Percentiles rank a stretch among this genome's conserved stretches.
Evolutionary conservation across 257 asterid genomes (phyloP).

Genomic region (Penstemon davidsonii): DNA sequence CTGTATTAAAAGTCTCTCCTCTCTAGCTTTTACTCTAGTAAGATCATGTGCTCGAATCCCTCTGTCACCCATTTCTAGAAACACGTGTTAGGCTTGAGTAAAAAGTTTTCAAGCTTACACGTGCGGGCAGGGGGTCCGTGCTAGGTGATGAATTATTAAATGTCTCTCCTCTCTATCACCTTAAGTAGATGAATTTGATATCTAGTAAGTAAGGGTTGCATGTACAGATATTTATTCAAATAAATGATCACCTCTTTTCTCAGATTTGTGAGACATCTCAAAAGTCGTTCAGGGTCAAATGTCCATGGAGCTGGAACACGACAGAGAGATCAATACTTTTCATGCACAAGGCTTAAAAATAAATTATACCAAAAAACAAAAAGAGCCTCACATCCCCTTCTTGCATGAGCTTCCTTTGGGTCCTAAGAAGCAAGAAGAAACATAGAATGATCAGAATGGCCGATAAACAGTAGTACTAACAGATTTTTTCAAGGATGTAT

Average conservation of each 20-base stretch:
- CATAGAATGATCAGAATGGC: conserved; percentile 27
- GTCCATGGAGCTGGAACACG: conserved; percentile 93
- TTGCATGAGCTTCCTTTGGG: conserved; percentile 92
- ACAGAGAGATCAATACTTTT: conserved; percentile 25
- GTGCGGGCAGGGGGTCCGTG: no score
- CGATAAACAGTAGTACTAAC: conserved; percentile 1
- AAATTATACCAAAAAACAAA: conserved; percentile 16
- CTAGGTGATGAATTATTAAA: no score
- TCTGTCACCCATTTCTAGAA: no score
- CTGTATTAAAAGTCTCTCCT: no score
- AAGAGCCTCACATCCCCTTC: conserved; percentile 81
- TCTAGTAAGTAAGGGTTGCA: neutral
- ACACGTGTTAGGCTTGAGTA: no score
- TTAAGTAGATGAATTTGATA: no score
- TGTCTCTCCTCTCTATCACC: no score
- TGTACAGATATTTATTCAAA: conserved; percentile 23
- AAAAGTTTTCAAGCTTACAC: no score
- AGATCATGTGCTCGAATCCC: no score
- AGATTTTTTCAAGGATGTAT: conserved; percentile 2
- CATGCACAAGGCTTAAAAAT: conserved; percentile 18
- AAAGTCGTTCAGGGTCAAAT: conserved; percentile 70
- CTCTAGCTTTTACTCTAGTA: no score
- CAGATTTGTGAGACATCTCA: conserved; percentile 62
- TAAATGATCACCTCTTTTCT: conserved; percentile 55
- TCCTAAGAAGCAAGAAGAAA: conserved; percentile 53